Percentiles rank a stretch among this genome's conserved stretches.
phyloP scores from a whole-genome alignment of 1,284 basidiomycete species.

The Puccinia horiana region DNA sequence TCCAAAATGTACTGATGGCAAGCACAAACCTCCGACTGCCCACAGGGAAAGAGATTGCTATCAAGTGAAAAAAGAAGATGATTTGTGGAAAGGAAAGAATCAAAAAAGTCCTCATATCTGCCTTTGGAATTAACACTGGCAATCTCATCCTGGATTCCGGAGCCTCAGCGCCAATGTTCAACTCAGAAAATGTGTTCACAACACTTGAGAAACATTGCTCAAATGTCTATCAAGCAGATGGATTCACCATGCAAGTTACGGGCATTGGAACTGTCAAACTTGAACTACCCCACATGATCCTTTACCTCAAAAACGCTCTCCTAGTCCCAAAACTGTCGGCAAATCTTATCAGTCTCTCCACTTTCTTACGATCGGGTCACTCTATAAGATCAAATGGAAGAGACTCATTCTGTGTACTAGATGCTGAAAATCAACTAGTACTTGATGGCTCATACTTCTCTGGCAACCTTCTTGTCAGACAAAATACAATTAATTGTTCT shows the following conservation, averaged over 20 bases:
- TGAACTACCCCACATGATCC: not conserved
- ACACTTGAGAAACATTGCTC: not conserved
- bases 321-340: not conserved
- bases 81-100: not conserved
- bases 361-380: not conserved
- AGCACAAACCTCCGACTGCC: not conserved
- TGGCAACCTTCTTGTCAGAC: not conserved
- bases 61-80: not conserved
- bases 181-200: not conserved
- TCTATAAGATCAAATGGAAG: not conserved
- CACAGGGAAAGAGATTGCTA: not conserved
- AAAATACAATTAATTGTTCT: not conserved
- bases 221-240: not conserved
- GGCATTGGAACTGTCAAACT: not conserved
- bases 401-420: not conserved
- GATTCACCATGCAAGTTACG: not conserved
- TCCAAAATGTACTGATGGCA: not conserved
- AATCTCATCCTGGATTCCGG: not conserved
- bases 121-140: not conserved
- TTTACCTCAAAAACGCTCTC: not conserved
- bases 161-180: constrained; percentile 1
- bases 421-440: not conserved
- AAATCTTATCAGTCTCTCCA: not conserved
- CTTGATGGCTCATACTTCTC: not conserved
- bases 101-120: not conserved